Evolutionary conservation across 2,329 filamentous ascomycete species (phyloP), one percentile per base, ranked within the genome.

Genomic region (Arthroderma sp.): DNA sequence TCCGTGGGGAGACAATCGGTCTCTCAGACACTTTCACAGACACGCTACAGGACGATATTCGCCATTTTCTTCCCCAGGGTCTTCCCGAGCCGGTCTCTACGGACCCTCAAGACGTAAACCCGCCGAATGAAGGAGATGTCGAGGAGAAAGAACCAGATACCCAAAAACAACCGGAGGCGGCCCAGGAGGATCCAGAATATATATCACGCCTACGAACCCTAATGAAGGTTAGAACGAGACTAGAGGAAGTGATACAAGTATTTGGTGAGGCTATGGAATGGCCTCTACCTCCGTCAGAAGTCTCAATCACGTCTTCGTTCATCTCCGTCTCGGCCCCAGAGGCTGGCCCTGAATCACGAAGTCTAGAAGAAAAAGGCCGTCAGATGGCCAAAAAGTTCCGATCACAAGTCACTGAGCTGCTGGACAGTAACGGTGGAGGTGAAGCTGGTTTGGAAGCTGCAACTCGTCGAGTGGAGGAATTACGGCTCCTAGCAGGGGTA

Each of bases 221-320:
- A 38, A 88, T 86, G 2, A 80, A 86, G 43, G 89, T 97, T 28
- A 87, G 91, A 54, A 75, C 82, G 1, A 86, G 90, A n/a, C 79
- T 98, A 15, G 91, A 97, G 62, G 81, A 84, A 1, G 91, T 97
- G 23, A 90, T 97, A 66, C 87, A 88, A 70, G 86, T 85, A 0
- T 98, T 98, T 70, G 91, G 91, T 41, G 86, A 94, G 65, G 91
- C 93, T 33, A 95, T 97, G 88, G 86, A 94, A 64, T 97, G 95
- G 79, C 86, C 88, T 0, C 83, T 96, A 54, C 88, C 91, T 0
- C 91, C 91, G 0, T 94, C 88, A 0, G 90, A 95, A 67, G 74
- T 91, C 11, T 91, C 87, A 0, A 81, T 94, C 58, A 82, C 85
- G 49, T 91, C 88, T 0, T 90, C 87, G 0, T 90, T 96, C 66